These are phyloP conservation scores for Corchorus capsularis DNA, from an alignment of 345 rosid genomes.

Conservation along the genomic window DNA sequence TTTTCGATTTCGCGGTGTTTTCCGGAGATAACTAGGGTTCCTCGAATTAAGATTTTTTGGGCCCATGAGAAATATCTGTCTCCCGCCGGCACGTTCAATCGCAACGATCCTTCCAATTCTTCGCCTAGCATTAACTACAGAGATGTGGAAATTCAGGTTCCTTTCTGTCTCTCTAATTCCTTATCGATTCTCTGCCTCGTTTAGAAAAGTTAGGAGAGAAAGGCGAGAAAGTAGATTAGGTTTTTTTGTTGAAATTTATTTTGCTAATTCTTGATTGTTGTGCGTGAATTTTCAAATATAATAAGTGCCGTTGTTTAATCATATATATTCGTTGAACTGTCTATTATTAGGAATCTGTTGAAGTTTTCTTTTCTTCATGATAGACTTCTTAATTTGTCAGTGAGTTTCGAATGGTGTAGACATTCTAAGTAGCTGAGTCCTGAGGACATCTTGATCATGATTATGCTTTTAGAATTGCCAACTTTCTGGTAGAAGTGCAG, in stretches of 20 bases:
- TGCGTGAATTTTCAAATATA: too few relatives aligned
- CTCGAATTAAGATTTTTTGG: too few relatives aligned
- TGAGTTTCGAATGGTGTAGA: not conserved
- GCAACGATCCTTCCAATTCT: slow-evolving; percentile 45
- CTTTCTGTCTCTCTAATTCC: not conserved
- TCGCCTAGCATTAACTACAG: slow-evolving; percentile 42
- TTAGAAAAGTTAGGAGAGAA: not conserved
- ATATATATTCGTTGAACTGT: too few relatives aligned
- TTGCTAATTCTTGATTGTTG: slow-evolving; percentile 1
- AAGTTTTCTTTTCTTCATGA: not conserved
- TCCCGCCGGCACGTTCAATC: slow-evolving; percentile 54
- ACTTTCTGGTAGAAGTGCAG: not conserved
- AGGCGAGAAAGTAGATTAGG: not conserved
- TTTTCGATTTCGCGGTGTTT: too few relatives aligned
- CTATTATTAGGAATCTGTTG: not conserved
- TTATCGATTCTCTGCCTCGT: not conserved
- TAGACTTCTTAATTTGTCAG: not conserved
- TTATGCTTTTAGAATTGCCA: not conserved
- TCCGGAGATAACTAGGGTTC: too few relatives aligned
- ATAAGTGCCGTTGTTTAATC: not conserved
- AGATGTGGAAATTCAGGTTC: slow-evolving; percentile 62
- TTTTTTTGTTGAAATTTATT: not conserved
- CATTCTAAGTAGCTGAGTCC: not conserved
- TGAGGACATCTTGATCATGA: not conserved
- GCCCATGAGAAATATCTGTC: not conserved